Evolutionary conservation across 2,329 filamentous ascomycete species (phyloP).

Genomic region (Nannizziopsis arthrosporioides): DNA sequence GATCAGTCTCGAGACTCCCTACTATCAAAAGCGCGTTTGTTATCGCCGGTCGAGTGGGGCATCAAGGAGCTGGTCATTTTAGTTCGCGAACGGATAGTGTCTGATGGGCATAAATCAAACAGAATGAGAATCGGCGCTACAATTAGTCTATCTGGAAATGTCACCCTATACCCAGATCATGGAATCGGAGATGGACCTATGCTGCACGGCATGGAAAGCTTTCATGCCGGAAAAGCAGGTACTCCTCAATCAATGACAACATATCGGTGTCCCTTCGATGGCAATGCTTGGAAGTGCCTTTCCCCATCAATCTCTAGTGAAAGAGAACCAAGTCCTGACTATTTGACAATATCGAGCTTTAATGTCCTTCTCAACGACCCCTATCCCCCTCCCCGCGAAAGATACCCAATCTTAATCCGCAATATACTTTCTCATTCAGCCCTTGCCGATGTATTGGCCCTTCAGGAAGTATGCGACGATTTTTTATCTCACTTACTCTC

Average conservation of each 20-base stretch:
- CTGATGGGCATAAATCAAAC: slow-evolving; percentile 15
- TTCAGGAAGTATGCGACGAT: slow-evolving; percentile 55
- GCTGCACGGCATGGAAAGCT: background rate
- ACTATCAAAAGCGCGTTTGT: slow-evolving; percentile 40
- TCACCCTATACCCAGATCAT: background rate
- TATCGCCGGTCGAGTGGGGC: slow-evolving; percentile 42
- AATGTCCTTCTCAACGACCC: slow-evolving; percentile 35
- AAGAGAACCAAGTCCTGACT: slow-evolving; percentile 8
- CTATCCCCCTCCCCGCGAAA: slow-evolving; percentile 26
- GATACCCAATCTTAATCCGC: slow-evolving; percentile 28
- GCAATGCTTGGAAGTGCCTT: slow-evolving; percentile 20
- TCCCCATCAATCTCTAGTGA: background rate
- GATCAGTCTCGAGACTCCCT: slow-evolving; percentile 41
- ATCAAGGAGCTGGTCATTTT: slow-evolving; percentile 43
- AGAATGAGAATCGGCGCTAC: slow-evolving; percentile 49
- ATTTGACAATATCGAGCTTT: slow-evolving; percentile 32
- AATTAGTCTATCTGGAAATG: slow-evolving; percentile 23
- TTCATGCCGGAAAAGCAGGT: background rate
- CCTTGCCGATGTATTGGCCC: slow-evolving; percentile 30
- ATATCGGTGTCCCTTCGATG: slow-evolving; percentile 21
- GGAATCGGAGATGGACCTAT: background rate
- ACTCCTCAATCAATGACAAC: slow-evolving; percentile 15
- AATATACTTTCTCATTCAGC: slow-evolving; percentile 26
- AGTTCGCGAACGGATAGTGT: slow-evolving; percentile 35
- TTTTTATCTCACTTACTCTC: slow-evolving; percentile 48